A percentile compares a stretch with the other conserved stretches of the same genome.
Evolutionary conservation across 345 rosid genomes (phyloP).

Genomic region (Luvunga scandens): DNA sequence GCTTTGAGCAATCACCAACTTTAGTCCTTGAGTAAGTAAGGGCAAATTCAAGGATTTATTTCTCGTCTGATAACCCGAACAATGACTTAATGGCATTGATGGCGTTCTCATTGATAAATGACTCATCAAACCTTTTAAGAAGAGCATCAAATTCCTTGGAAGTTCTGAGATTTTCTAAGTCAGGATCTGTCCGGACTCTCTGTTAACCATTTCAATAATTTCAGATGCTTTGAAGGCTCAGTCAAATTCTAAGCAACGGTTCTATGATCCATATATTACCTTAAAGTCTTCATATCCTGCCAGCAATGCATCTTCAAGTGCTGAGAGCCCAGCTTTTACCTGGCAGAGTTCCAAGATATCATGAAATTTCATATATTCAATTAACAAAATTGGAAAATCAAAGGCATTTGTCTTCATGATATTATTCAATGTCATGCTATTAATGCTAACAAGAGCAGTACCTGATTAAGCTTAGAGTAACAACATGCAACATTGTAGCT

Average conservation of each 20-base stretch:
- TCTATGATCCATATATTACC: constrained; percentile 35
- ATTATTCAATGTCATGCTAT: not conserved
- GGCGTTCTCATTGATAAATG: constrained; percentile 93
- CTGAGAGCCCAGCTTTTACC: constrained; percentile 87
- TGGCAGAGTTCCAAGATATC: constrained; percentile 21
- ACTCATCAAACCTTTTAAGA: constrained; percentile 81
- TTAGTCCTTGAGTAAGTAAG: not conserved
- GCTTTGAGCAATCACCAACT: not conserved
- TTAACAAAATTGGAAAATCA: not conserved
- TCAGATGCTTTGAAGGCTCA: not conserved
- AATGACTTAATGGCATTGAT: constrained; percentile 87
- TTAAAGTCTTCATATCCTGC: constrained; percentile 88
- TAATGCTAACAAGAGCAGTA: constrained; percentile 17
- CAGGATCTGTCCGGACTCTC: constrained; percentile 91
- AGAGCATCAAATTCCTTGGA: constrained; percentile 65
- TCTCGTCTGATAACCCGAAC: constrained; percentile 84
- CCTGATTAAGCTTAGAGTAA: constrained; percentile 90
- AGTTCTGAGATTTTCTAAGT: constrained; percentile 57
- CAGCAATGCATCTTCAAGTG: constrained; percentile 83
- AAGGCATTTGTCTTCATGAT: not conserved
- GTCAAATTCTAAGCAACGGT: not conserved
- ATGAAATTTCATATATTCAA: not conserved
- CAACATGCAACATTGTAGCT: constrained; percentile 97
- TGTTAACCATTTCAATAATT: constrained; percentile 31
- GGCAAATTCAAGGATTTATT: constrained; percentile 38